Base-by-base conservation (phyloP, 768 basidiomycete genomes). In the Phlebiopsis gigantea region DNA sequence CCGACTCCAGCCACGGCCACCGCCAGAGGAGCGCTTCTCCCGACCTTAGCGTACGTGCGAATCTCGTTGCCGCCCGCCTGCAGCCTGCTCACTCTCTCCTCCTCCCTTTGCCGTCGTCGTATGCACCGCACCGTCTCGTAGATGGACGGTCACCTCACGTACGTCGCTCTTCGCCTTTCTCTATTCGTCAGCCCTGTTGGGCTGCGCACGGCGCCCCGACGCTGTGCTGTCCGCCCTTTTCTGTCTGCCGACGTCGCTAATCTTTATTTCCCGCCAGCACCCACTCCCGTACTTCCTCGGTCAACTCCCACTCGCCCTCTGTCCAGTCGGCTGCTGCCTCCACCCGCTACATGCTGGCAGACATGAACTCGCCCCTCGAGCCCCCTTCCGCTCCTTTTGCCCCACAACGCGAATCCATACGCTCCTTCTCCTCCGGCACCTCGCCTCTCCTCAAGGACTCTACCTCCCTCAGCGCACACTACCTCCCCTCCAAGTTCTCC, bases 401-500 rank as follows among this genome's bases (percentile, higher is more conserved):
- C 55, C 59, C 65, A 25, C 53, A 65, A 24, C 41, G 60, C 30
- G 39, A 52, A 34, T 69, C 63, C 14, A 61, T 58, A 47, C 65
- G 63, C 59, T 68, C 67, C 6, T 56, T 60, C 34, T 64, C 65
- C 5, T 62, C 71, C 25, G 65, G 59, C 55, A 63, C 62, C 29
- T 61, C 59, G 4, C 64, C 69, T 6, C 57, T 68, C 52, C 56
- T 66, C 42, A 42, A 22, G 19, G 49, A 47, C 34, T 52, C 64
- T 9, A 62, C 66, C 31, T 78, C 76, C 8, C 79, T 88, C 58
- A 79, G 77, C 53, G 77, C 87, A 64, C 88, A 90, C 70, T 93
- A 88, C 66, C 75, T 90, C 21, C 90, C 90, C 10, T 72, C 76
- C 55, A 93, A 93, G 71, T 89, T 91, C 71, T 83, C 87, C 14